Evolutionary conservation across 192 early-diverging fungal genomes (phyloP).

Genomic region (Rhizophlyctis rosea): DNA sequence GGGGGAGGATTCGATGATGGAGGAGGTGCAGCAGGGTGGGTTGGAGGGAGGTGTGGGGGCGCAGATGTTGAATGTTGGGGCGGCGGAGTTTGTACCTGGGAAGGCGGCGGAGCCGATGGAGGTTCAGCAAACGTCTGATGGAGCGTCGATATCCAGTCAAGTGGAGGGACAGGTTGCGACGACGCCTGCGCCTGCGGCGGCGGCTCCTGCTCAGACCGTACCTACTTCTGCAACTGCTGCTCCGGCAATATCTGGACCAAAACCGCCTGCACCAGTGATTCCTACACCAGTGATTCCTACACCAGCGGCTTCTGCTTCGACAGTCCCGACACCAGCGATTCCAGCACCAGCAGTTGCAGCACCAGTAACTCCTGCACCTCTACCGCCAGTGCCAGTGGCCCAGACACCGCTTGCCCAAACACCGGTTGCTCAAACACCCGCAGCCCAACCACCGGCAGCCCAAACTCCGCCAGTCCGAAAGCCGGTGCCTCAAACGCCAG

Average conservation of each 20-base stretch:
- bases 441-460: too few species aligned
- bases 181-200: neutral
- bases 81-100: too few species aligned
- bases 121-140: too few species aligned
- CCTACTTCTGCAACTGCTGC: neutral
- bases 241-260: neutral
- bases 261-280: neutral
- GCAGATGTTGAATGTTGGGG: too few species aligned
- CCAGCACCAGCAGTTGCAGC: neutral
- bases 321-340: neutral
- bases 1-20: too few species aligned
- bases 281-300: neutral
- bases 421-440: neutral
- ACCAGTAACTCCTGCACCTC: neutral
- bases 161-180: neutral
- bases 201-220: too few species aligned
- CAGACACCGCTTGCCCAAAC: neutral
- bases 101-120: too few species aligned
- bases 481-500: too few species aligned
- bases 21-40: too few species aligned
- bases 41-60: too few species aligned
- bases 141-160: neutral
- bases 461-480: too few species aligned
- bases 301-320: neutral
- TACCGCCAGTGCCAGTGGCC: neutral